A percentile compares a stretch with the other conserved stretches of the same genome.
Conservation (phyloP, 106 monocot genomes). For the Posidonia australis region DNA sequence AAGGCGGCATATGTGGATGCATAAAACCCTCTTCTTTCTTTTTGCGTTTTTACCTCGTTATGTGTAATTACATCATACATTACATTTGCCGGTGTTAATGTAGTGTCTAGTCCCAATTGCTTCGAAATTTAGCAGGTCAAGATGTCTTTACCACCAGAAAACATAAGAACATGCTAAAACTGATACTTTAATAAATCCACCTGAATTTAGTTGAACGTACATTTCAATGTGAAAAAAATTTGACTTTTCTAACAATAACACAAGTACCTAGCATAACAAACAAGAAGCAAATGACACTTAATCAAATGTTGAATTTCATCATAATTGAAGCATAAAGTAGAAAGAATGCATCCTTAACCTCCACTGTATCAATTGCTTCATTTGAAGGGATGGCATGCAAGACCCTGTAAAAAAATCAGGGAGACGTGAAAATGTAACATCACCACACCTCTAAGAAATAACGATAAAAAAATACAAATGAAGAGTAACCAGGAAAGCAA, state of each 20-base stretch:
- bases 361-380: constrained; percentile 95
- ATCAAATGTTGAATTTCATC: not conserved
- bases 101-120: no score
- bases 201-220: not conserved
- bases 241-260: not conserved
- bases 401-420: constrained; percentile 48
- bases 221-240: not conserved
- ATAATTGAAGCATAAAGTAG: no score
- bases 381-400: constrained; percentile 87
- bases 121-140: no score
- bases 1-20: no score
- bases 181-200: not conserved
- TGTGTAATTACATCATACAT: no score
- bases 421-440: not conserved
- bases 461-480: no score
- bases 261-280: not conserved
- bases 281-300: not conserved
- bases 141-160: not conserved
- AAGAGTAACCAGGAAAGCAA: no score
- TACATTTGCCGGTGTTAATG: no score
- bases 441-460: no score
- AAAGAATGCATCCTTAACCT: constrained; percentile 36
- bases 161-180: not conserved
- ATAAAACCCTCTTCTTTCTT: no score
- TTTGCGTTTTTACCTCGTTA: no score